A percentile compares a stretch with the other conserved stretches of the same genome.
phyloP scores from a whole-genome alignment of 2,329 filamentous ascomycete species.

The Cladosporium sp. region DNA sequence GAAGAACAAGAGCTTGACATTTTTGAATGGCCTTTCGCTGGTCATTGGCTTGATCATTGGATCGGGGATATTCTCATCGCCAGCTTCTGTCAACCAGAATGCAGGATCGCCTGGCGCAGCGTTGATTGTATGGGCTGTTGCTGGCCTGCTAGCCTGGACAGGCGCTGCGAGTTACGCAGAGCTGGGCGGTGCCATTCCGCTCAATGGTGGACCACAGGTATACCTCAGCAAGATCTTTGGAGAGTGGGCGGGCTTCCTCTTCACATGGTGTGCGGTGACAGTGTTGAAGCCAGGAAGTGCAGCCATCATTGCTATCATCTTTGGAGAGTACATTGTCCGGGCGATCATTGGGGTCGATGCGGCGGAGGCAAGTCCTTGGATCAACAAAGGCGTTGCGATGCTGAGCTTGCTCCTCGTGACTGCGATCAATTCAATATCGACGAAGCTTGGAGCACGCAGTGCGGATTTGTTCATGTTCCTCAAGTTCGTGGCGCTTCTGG shows the following conservation, averaged over 20 bases:
- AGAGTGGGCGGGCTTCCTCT: slow-evolving; percentile 88
- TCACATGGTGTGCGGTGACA: slow-evolving; percentile 92
- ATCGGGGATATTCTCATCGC: slow-evolving; percentile 93
- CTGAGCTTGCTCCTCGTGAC: slow-evolving; percentile 76
- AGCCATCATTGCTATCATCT: slow-evolving; percentile 95
- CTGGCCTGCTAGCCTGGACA: slow-evolving; percentile 93
- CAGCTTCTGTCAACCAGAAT: slow-evolving; percentile 87
- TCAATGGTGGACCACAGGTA: slow-evolving; percentile 92
- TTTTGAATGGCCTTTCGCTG: slow-evolving; percentile 86
- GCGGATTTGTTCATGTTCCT: slow-evolving; percentile 96
- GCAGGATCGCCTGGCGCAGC: slow-evolving; percentile 89
- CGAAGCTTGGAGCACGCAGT: slow-evolving; percentile 79
- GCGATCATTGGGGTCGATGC: slow-evolving; percentile 86
- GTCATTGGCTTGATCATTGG: slow-evolving; percentile 94
- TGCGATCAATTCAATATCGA: slow-evolving; percentile 86
- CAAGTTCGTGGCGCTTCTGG: slow-evolving; percentile 88
- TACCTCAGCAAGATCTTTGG: slow-evolving; percentile 97
- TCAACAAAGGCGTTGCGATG: slow-evolving; percentile 85
- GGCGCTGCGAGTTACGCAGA: slow-evolving; percentile 94
- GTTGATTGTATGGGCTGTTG: slow-evolving; percentile 86
- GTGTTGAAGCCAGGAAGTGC: slow-evolving; percentile 92
- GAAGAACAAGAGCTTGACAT: slow-evolving; percentile 94
- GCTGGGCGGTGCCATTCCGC: slow-evolving; percentile 88
- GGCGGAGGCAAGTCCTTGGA: slow-evolving; percentile 77
- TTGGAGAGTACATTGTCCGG: slow-evolving; percentile 94